Evolutionary conservation across 2,329 filamentous ascomycete species (phyloP).

Genomic region (Neopestalotiopsis clavispora): DNA sequence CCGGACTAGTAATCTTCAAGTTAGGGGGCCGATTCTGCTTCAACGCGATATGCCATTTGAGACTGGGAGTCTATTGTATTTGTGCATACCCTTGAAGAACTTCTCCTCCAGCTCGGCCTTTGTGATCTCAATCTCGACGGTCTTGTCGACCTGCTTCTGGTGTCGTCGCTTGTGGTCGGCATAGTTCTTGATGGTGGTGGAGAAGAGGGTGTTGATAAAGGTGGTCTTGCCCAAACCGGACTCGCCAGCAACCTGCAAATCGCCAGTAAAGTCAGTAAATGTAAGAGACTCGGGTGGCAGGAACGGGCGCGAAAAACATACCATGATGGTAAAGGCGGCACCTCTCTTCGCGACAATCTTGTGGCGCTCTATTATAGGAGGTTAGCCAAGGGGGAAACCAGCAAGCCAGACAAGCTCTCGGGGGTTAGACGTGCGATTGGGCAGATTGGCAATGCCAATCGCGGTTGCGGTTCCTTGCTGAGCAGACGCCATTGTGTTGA

Average conservation of each 20-base stretch:
- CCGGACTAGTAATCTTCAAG: slow-evolving; percentile 67
- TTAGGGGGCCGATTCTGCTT: slow-evolving; percentile 17
- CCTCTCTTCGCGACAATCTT: slow-evolving; percentile 83
- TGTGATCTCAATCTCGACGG: slow-evolving; percentile 99
- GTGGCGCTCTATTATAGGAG: slow-evolving; percentile 54
- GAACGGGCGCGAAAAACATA: slow-evolving; percentile 46
- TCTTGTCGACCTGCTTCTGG: slow-evolving; percentile 99
- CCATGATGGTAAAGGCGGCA: slow-evolving; percentile 99
- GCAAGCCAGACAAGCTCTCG: not conserved
- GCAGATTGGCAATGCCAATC: slow-evolving; percentile 77
- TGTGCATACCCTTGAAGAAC: slow-evolving; percentile 93
- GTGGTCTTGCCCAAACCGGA: slow-evolving; percentile 99
- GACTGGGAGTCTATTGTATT: not conserved
- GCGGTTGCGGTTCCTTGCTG: slow-evolving; percentile 62
- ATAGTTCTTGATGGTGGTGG: slow-evolving; percentile 99
- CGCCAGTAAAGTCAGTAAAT: slow-evolving; percentile 19
- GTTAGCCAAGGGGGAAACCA: not conserved
- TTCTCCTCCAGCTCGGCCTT: slow-evolving; percentile 99
- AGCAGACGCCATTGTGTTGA: slow-evolving; percentile 15
- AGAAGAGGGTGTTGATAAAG: slow-evolving; percentile 99
- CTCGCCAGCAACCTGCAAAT: slow-evolving; percentile 86
- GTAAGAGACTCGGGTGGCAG: not conserved
- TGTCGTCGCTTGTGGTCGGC: slow-evolving; percentile 99
- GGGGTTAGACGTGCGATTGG: slow-evolving; percentile 56
- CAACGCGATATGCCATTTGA: not conserved